Evolutionary conservation across 2,329 filamentous ascomycete species (phyloP).

Genomic region (Xylaria polymorpha): DNA sequence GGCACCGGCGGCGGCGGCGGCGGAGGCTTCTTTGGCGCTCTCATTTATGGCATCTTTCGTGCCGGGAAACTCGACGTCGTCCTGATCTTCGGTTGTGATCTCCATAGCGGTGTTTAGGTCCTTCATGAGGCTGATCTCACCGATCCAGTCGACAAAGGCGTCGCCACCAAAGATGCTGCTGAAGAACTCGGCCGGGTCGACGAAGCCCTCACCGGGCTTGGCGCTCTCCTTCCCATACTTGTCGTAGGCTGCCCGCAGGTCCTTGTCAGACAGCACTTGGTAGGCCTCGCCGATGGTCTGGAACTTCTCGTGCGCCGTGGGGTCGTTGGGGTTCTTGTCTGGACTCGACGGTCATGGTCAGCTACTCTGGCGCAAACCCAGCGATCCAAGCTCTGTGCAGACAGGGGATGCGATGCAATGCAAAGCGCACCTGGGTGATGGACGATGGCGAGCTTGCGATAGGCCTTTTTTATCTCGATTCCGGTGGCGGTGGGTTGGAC

Average conservation of each 20-base stretch:
- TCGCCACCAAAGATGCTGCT: conserved; percentile 98
- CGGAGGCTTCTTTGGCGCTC: conserved; percentile 57
- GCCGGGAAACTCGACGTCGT: conserved; percentile 65
- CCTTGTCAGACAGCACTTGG: conserved; percentile 85
- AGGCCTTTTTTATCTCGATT: conserved; percentile 96
- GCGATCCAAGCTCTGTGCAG: not conserved
- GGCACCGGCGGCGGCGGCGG: conserved; percentile 35
- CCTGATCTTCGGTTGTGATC: conserved; percentile 83
- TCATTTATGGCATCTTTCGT: conserved; percentile 68
- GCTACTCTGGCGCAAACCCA: conserved; percentile 24
- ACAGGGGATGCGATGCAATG: not conserved
- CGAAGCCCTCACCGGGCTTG: conserved; percentile 90
- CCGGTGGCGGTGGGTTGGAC: conserved; percentile 87
- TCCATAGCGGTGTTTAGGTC: conserved; percentile 98
- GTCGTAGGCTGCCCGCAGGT: conserved; percentile 92
- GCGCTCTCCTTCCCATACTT: conserved; percentile 97
- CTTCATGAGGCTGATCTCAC: conserved; percentile 98
- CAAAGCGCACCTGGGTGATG: conserved; percentile 80
- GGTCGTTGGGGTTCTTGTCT: conserved; percentile 99
- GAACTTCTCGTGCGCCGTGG: conserved; percentile 92
- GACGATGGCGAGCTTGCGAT: conserved; percentile 92
- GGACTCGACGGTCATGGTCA: conserved; percentile 31
- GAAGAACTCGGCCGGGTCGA: conserved; percentile 97
- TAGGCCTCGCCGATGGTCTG: conserved; percentile 83
- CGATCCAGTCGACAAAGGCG: conserved; percentile 95